Conservation (phyloP, 2,329 filamentous ascomycete species). For the Exserohilum turcica region DNA sequence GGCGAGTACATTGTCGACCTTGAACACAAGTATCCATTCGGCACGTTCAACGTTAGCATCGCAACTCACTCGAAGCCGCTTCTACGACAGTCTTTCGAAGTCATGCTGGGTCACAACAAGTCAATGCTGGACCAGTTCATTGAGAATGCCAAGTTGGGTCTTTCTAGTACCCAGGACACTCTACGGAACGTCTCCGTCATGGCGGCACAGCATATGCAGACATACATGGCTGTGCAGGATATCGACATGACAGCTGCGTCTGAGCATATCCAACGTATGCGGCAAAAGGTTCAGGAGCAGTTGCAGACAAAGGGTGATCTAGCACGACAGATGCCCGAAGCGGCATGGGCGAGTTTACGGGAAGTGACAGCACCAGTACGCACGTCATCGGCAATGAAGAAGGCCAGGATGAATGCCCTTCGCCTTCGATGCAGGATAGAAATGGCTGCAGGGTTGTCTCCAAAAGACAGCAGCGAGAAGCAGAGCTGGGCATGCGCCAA, state of each 20-base stretch:
- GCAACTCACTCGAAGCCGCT: constrained; percentile 45
- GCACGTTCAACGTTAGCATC: constrained; percentile 57
- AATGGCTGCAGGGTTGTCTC: constrained; percentile 24
- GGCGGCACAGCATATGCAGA: constrained; percentile 18
- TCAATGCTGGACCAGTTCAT: constrained; percentile 32
- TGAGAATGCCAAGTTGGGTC: constrained; percentile 23
- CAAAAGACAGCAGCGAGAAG: constrained; percentile 12
- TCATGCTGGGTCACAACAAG: constrained; percentile 42
- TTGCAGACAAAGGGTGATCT: constrained; percentile 8
- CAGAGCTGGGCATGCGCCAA: constrained; percentile 33
- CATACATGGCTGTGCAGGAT: constrained; percentile 11
- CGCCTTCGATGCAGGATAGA: constrained; percentile 36
- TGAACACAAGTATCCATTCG: constrained; percentile 56
- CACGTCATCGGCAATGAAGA: constrained; percentile 33
- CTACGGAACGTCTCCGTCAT: constrained; percentile 29
- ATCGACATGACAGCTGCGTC: constrained; percentile 1
- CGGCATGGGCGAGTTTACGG: constrained; percentile 30
- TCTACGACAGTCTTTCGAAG: constrained; percentile 40
- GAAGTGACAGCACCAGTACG: constrained; percentile 34
- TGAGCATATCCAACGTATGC: constrained; percentile 11
- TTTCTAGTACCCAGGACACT: constrained; percentile 26
- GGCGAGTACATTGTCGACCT: constrained; percentile 60
- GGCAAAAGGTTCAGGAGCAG: constrained; percentile 16
- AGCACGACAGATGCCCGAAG: constrained; percentile 24
- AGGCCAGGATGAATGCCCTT: constrained; percentile 39